phyloP scores from a whole-genome alignment of 2,329 filamentous ascomycete genomes.

The Pseudopyrenochaeta lycopersici region DNA sequence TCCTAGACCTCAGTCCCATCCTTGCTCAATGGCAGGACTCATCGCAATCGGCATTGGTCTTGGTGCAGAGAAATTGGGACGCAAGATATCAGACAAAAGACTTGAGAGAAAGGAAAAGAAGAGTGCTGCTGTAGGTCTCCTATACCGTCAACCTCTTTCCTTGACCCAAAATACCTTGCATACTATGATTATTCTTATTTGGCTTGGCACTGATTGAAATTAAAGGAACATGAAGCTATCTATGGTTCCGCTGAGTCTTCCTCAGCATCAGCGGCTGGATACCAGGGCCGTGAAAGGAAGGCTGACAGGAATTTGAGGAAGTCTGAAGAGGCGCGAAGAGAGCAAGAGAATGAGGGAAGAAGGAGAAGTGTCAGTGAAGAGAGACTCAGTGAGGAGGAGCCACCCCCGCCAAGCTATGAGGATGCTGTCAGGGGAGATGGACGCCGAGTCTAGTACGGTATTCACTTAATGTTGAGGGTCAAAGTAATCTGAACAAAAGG shows the following conservation, averaged over 20 bases:
- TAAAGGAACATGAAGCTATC: constrained; percentile 21
- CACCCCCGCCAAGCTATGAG: constrained; percentile 21
- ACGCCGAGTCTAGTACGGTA: not conserved
- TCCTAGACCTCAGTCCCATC: constrained; percentile 1
- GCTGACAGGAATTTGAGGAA: constrained; percentile 20
- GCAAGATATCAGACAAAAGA: constrained; percentile 32
- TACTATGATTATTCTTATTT: not conserved
- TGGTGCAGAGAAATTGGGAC: constrained; percentile 27
- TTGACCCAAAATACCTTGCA: not conserved
- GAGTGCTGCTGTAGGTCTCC: constrained; percentile 19
- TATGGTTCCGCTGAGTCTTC: constrained; percentile 17
- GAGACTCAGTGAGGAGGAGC: constrained; percentile 18
- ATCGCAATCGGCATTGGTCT: constrained; percentile 29
- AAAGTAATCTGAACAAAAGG: no score
- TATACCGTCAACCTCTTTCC: not conserved
- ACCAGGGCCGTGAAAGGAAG: constrained; percentile 5
- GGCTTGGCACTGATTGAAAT: not conserved
- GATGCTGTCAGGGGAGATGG: constrained; percentile 12
- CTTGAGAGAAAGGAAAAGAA: constrained; percentile 35
- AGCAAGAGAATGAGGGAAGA: constrained; percentile 9
- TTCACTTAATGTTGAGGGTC: no score
- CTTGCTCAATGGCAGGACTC: constrained; percentile 27
- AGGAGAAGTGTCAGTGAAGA: constrained; percentile 23
- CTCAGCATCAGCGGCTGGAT: constrained; percentile 10
- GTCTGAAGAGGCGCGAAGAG: constrained; percentile 12